Percentiles rank a stretch among this genome's conserved stretches.
phyloP scores from a whole-genome alignment of 768 basidiomycete species.

The Inosperma sp. region DNA sequence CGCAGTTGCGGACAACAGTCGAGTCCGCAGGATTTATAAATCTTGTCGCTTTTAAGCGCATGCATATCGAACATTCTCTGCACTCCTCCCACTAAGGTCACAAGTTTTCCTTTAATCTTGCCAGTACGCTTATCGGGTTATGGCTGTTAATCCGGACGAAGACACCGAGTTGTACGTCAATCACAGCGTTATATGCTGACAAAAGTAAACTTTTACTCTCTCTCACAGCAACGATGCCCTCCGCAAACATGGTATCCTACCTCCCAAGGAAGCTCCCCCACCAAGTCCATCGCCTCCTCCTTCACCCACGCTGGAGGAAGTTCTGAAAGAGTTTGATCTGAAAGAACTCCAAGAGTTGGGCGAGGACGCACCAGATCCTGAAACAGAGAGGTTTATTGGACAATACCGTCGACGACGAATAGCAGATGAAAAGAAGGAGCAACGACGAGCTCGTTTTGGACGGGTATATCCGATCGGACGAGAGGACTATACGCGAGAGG shows the following conservation, averaged over 20 bases:
- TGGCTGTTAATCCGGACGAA: slow-evolving; percentile 80
- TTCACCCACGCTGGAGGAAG: slow-evolving; percentile 64
- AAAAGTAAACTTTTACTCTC: not conserved
- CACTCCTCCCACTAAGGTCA: no score
- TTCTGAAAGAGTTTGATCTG: slow-evolving; percentile 58
- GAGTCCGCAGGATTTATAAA: slow-evolving; percentile 1
- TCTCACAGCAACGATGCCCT: slow-evolving; percentile 80
- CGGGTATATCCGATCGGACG: slow-evolving; percentile 82
- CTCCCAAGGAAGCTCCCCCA: slow-evolving; percentile 63
- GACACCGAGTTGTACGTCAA: slow-evolving; percentile 90
- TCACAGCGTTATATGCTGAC: not conserved
- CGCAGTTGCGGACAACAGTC: no score
- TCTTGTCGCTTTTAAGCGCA: no score
- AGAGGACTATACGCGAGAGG: slow-evolving; percentile 91
- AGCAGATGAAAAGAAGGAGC: slow-evolving; percentile 53
- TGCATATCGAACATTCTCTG: no score
- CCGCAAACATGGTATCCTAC: slow-evolving; percentile 87
- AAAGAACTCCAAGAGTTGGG: slow-evolving; percentile 63
- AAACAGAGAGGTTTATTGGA: slow-evolving; percentile 68
- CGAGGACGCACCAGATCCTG: slow-evolving; percentile 73
- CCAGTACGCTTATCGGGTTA: no score
- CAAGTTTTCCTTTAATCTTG: not conserved
- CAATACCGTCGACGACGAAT: slow-evolving; percentile 60
- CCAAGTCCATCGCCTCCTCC: slow-evolving; percentile 79
- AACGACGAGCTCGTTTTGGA: slow-evolving; percentile 71